Base-by-base conservation (phyloP, 1,139 yeast species). In the Yamadazyma atlantica region DNA sequence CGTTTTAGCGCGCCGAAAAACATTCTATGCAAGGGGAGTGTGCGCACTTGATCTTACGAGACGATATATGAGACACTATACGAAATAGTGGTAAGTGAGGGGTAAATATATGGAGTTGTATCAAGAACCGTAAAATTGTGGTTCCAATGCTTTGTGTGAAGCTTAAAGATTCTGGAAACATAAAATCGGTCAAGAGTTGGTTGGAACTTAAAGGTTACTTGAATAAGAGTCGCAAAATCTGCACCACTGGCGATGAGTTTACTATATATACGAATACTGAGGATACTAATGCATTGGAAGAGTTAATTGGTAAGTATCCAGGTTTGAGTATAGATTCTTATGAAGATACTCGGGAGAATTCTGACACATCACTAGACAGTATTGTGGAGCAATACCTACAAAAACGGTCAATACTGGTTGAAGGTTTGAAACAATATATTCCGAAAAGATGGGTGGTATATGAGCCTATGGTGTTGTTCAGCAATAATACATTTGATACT, bases 401-500 rank as follows among this genome's bases (percentile, higher is more conserved):
- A 18, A 12, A 19, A 10, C 16, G 13, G 15, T 29, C 32, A 18
- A 13, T 13, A 12, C 31, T 19, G 16, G 6, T 15, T 10, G 32
- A 22, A 8, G 26, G 14, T 30, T 33, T 30, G 23, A 32, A 19
- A 26, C 28, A 18, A 36, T 29, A 35, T 22, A 37, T 74, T 13
- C 85, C 85, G 2, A 66, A 63, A 37, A 73, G 76, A 50, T 84
- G 80, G 73, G 68, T 82, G 0, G 49, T 83, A 0, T 86, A 86
- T 50, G 79, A 81, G 1, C 92, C 95, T 0, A 57, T 86, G 72
- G 58, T 85, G 1, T 62, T 86, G 14, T 70, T 86, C 39, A 68
- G 73, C 33, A 46, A 64, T 27, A 59, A 64, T 25, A 68, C 78
- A 0, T 74, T 71, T 45, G 72, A 67, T 16, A 40, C 57, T 19